Evolutionary conservation across 225 moss, liverwort and hornwort species (phyloP).

Genomic region (Takakia lepidozioides): DNA sequence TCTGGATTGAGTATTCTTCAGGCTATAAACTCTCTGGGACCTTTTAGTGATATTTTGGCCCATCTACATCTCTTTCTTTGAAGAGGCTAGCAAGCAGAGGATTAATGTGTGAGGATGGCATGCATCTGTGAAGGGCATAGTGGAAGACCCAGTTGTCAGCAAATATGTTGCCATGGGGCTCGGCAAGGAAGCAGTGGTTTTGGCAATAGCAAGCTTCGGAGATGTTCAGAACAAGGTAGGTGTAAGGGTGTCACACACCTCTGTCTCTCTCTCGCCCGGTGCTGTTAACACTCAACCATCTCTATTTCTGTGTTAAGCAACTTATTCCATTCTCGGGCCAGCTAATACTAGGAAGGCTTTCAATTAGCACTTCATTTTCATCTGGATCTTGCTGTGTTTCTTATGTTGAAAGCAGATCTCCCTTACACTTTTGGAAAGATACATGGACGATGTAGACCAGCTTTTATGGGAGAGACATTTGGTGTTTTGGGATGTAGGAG

Average conservation of each 20-base stretch:
- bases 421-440: neutral
- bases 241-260: neutral
- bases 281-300: too few species aligned
- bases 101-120: too few species aligned
- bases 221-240: conserved; percentile 75
- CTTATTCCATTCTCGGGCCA: neutral
- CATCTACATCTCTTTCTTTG: too few species aligned
- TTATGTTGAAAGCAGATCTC: neutral
- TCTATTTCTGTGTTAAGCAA: neutral
- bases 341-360: neutral
- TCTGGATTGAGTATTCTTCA: too few species aligned
- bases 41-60: too few species aligned
- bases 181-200: conserved; percentile 65
- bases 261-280: conserved; percentile 1
- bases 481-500: too few species aligned
- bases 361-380: neutral
- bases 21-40: too few species aligned
- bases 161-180: conserved; percentile 89
- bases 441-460: too few species aligned
- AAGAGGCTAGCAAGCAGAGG: too few species aligned
- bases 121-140: conserved; percentile 25
- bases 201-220: conserved; percentile 71
- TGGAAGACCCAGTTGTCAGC: conserved; percentile 62
- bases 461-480: too few species aligned
- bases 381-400: neutral